phyloP scores from a whole-genome alignment of 805 yeast species.

The Nakazawaea anatomiae region DNA sequence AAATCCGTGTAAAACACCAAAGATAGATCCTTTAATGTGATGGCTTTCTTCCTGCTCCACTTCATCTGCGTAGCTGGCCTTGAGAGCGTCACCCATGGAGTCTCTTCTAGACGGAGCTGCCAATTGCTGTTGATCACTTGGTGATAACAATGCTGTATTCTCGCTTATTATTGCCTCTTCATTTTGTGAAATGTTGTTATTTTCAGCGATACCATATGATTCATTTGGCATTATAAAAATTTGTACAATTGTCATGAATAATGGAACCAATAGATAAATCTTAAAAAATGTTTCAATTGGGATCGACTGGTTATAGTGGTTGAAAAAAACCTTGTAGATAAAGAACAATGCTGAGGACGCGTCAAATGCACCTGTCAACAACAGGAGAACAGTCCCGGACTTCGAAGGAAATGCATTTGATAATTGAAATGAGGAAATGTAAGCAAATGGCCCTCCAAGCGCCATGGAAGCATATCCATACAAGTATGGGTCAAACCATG shows the following conservation, averaged over 20 bases:
- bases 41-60: conserved; percentile 32
- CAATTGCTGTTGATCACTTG: conserved; percentile 19
- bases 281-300: conserved; percentile 38
- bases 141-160: conserved; percentile 13
- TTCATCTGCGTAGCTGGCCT: conserved; percentile 46
- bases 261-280: conserved; percentile 42
- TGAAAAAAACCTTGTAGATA: conserved; percentile 37
- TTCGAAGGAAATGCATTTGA: conserved; percentile 51
- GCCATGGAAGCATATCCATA: conserved; percentile 48
- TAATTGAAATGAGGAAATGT: conserved; percentile 50
- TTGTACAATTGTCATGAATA: conserved; percentile 41
- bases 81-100: conserved; percentile 52
- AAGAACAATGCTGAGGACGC: conserved; percentile 52
- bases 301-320: conserved; percentile 26
- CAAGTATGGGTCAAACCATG: conserved; percentile 42
- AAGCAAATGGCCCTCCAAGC: conserved; percentile 53
- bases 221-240: conserved; percentile 42
- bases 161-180: conserved; percentile 10
- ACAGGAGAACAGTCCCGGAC: conserved; percentile 47
- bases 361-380: conserved; percentile 54
- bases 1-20: conserved; percentile 50
- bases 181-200: background rate
- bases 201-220: conserved; percentile 40
- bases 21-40: conserved; percentile 33
- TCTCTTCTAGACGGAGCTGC: conserved; percentile 32